These are phyloP conservation scores for Carex arenaria DNA, from an alignment of 202 grass and related monocot species.

Conservation along the genomic window DNA sequence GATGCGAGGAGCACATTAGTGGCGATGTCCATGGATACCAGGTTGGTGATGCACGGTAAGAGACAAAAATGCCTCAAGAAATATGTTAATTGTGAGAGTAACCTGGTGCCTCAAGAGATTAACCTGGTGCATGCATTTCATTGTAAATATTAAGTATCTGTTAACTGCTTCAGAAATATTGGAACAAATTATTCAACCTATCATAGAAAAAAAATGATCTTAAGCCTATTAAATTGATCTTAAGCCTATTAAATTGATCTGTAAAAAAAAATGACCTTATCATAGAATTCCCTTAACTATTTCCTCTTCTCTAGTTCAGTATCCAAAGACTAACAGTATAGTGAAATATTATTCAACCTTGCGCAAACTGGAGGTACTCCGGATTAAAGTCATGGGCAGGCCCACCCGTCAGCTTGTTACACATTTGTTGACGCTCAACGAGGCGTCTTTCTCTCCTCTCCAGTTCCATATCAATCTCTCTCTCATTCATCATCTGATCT, in stretches of 20 bases:
- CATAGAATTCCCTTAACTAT: not conserved
- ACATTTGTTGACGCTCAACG: not conserved
- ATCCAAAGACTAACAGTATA: not conserved
- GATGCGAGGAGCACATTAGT: too few species aligned
- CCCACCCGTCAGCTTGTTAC: not conserved
- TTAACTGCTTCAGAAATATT: too few species aligned
- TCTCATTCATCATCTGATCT: not conserved
- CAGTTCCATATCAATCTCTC: constrained; percentile 15
- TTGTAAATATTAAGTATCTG: too few species aligned
- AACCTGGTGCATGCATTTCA: too few species aligned
- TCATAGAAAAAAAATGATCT: too few species aligned
- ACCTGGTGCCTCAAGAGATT: too few species aligned
- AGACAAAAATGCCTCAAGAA: too few species aligned
- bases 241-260: constrained; percentile 17
- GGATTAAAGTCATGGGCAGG: not conserved
- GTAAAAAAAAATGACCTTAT: not conserved
- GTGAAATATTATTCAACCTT: not conserved
- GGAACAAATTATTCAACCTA: too few species aligned
- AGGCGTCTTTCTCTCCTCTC: constrained; percentile 20
- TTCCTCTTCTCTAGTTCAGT: not conserved
- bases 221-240: too few species aligned
- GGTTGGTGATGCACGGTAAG: too few species aligned
- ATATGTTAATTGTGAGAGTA: too few species aligned
- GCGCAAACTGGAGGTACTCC: constrained; percentile 2
- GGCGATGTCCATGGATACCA: too few species aligned